Conservation (phyloP, 768 basidiomycete genomes). For the Xerocomellus amylosporus region DNA sequence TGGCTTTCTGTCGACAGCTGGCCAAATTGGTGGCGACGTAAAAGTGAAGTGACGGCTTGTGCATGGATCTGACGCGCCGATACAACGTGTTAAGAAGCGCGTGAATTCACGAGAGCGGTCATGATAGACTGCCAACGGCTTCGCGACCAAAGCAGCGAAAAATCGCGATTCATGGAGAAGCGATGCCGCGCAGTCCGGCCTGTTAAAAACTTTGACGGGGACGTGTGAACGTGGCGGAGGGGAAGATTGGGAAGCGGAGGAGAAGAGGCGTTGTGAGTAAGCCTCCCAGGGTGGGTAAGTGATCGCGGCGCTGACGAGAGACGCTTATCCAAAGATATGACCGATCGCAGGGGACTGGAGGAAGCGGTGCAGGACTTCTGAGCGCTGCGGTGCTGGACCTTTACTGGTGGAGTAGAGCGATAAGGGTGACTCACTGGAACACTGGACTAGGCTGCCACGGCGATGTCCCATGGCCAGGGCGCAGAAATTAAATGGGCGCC, state of each 20-base stretch:
- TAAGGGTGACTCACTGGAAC: constrained; percentile 19
- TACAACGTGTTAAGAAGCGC: constrained; percentile 37
- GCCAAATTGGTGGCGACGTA: constrained; percentile 31
- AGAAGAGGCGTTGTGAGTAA: constrained; percentile 15
- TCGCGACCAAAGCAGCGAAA: constrained; percentile 23
- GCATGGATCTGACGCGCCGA: constrained; percentile 36
- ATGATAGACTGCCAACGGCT: constrained; percentile 34
- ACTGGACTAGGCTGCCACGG: constrained; percentile 20
- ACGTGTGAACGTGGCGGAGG: constrained; percentile 5
- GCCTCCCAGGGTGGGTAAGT: constrained; percentile 17
- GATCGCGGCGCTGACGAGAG: constrained; percentile 17
- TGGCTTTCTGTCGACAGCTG: constrained; percentile 21
- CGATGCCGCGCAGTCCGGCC: constrained; percentile 12
- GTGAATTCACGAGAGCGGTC: constrained; percentile 33
- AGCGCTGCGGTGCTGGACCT: constrained; percentile 20
- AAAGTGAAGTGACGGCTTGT: constrained; percentile 28
- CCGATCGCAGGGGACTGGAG: constrained; percentile 22
- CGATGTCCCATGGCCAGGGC: constrained; percentile 24
- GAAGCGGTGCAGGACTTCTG: constrained; percentile 29
- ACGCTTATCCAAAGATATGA: constrained; percentile 22
- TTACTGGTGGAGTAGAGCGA: constrained; percentile 20
- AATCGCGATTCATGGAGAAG: constrained; percentile 21
- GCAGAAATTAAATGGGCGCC: constrained; percentile 22
- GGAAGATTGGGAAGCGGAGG: constrained; percentile 12
- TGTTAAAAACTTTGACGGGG: constrained; percentile 11